phyloP scores from a whole-genome alignment of 2,329 filamentous ascomycete species.

The Akanthomyces lecanii region DNA sequence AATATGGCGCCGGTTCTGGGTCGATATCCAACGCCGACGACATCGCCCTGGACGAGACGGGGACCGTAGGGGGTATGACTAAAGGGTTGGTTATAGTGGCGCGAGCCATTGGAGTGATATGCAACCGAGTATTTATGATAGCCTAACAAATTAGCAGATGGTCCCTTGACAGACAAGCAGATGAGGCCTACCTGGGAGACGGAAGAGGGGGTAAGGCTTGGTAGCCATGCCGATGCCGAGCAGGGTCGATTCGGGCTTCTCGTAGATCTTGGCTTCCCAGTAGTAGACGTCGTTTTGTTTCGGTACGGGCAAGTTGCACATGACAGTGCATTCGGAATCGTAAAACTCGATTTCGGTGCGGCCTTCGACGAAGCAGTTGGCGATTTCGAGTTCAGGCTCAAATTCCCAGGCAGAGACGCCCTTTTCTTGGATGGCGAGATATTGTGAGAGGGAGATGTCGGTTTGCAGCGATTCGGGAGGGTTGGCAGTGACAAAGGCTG shows the following conservation, averaged over 20 bases:
- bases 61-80: slow-evolving; percentile 74
- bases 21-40: slow-evolving; percentile 91
- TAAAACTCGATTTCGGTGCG: slow-evolving; percentile 99
- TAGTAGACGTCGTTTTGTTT: slow-evolving; percentile 99
- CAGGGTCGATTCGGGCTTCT: slow-evolving; percentile 84
- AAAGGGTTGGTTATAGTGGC: slow-evolving; percentile 92
- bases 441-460: slow-evolving; percentile 96
- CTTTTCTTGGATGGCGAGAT: slow-evolving; percentile 97
- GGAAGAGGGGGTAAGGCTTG: slow-evolving; percentile 93
- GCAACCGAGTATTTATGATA: slow-evolving; percentile 91
- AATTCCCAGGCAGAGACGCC: slow-evolving; percentile 99
- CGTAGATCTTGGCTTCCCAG: slow-evolving; percentile 98
- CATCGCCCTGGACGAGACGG: slow-evolving; percentile 84
- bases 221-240: slow-evolving; percentile 93
- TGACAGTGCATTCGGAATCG: slow-evolving; percentile 94
- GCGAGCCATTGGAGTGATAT: slow-evolving; percentile 81
- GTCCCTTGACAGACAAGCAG: neutral
- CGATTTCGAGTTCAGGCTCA: slow-evolving; percentile 96
- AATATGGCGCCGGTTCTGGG: slow-evolving; percentile 93
- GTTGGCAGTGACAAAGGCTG: slow-evolving; percentile 91
- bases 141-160: slow-evolving; percentile 42
- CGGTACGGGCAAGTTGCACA: slow-evolving; percentile 92
- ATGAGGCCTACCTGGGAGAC: slow-evolving; percentile 71
- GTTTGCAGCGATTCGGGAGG: slow-evolving; percentile 93
- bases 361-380: slow-evolving; percentile 96